Percentiles rank a stretch among this genome's conserved stretches.
Conservation (phyloP, 2,329 filamentous ascomycete species). For the Proliferodiscus dingleyae region DNA sequence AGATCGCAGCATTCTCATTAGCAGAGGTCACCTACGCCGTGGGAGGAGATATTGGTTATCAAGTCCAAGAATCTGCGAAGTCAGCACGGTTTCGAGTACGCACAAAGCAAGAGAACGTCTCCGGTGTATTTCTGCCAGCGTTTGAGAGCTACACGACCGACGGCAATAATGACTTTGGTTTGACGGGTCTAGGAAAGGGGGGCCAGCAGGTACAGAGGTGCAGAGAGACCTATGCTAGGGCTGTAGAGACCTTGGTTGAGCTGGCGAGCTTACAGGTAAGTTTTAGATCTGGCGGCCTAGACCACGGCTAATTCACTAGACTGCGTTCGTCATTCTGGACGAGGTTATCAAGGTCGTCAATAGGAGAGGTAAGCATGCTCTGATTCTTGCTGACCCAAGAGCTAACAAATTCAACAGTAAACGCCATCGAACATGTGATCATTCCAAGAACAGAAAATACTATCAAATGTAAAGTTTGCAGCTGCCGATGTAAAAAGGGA, state of each 20-base stretch:
- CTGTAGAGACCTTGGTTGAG: constrained; percentile 93
- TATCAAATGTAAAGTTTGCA: constrained; percentile 74
- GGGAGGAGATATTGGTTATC: constrained; percentile 91
- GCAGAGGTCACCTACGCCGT: constrained; percentile 97
- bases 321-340: constrained; percentile 94
- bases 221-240: constrained; percentile 90
- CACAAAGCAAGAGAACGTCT: constrained; percentile 97
- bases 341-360: constrained; percentile 99
- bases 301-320: constrained; percentile 43
- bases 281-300: background rate
- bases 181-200: constrained; percentile 94
- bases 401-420: constrained; percentile 52
- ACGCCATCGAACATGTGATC: constrained; percentile 94
- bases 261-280: constrained; percentile 79
- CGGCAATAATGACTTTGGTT: constrained; percentile 88
- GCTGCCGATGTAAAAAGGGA: constrained; percentile 9
- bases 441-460: constrained; percentile 98
- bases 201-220: constrained; percentile 95
- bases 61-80: constrained; percentile 94
- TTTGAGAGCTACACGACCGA: constrained; percentile 91
- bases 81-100: constrained; percentile 87
- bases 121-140: constrained; percentile 86
- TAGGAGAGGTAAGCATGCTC: constrained; percentile 64
- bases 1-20: constrained; percentile 95
- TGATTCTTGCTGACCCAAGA: constrained; percentile 13